phyloP scores from a whole-genome alignment of 1,139 yeast genomes.

The Geotrichum carabidarum region DNA sequence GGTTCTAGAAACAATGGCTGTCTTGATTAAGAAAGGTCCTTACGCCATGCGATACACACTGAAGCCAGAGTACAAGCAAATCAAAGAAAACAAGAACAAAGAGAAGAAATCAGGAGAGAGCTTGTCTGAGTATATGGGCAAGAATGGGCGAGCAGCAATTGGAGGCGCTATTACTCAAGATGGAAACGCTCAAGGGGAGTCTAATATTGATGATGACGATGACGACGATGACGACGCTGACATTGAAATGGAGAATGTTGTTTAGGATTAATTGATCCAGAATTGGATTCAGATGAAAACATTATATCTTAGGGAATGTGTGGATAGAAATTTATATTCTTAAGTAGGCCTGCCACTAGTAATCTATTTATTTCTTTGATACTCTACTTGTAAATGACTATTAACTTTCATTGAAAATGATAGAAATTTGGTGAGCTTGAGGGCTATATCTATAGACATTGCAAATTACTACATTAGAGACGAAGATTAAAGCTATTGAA shows the following conservation, averaged over 20 bases:
- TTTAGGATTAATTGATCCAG: constrained; percentile 10
- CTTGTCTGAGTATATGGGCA: constrained; percentile 29
- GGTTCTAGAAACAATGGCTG: constrained; percentile 84
- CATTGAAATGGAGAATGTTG: constrained; percentile 32
- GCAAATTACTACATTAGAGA: no score
- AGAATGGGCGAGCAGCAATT: constrained; percentile 11
- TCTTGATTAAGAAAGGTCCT: constrained; percentile 88
- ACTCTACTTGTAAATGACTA: no score
- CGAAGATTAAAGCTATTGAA: no score
- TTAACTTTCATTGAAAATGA: no score
- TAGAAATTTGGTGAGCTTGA: no score
- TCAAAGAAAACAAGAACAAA: constrained; percentile 22
- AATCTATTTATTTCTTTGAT: no score
- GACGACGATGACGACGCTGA: constrained; percentile 36
- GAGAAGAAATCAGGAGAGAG: constrained; percentile 41
- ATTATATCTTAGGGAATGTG: not conserved
- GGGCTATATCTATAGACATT: no score
- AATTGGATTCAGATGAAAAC: not conserved
- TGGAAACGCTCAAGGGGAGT: constrained; percentile 10
- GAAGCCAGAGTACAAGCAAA: constrained; percentile 74
- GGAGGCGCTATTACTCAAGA: constrained; percentile 7
- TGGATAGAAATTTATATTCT: no score
- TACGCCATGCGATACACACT: constrained; percentile 87
- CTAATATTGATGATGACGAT: constrained; percentile 19
- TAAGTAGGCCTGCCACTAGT: no score